Percentiles rank a stretch among this genome's conserved stretches.
These are phyloP conservation scores for Blastobotrys ciferrii DNA, from an alignment of 1,139 yeast genomes.

Conservation along the genomic window DNA sequence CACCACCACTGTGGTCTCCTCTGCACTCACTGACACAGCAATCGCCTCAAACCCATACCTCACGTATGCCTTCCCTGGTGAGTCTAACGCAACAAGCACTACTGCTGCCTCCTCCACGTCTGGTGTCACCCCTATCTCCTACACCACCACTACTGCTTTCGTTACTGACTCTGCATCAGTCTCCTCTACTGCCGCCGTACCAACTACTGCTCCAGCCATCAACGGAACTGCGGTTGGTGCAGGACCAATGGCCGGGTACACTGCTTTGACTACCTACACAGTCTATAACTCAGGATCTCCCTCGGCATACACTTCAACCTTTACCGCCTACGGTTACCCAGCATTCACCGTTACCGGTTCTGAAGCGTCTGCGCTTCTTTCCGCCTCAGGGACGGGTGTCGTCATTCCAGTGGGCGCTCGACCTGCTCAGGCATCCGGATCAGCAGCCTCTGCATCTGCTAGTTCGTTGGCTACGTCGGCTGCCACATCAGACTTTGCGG, in stretches of 20 bases:
- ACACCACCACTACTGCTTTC: neutral
- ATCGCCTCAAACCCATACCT: neutral
- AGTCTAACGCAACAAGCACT: neutral
- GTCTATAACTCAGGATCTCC: neutral
- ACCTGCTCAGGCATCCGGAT: slow-evolving; percentile 6
- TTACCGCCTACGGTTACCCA: neutral
- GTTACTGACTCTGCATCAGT: neutral
- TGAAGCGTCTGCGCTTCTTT: slow-evolving; percentile 1
- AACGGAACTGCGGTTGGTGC: slow-evolving; percentile 1
- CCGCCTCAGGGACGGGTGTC: slow-evolving; percentile 4
- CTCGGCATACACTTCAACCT: neutral
- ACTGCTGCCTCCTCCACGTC: slow-evolving; percentile 4
- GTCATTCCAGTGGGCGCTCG: neutral
- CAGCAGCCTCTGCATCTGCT: slow-evolving; percentile 7
- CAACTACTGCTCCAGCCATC: slow-evolving; percentile 2
- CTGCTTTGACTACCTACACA: neutral
- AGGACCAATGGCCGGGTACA: neutral
- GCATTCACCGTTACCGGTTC: neutral
- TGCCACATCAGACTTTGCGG: neutral
- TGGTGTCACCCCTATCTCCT: neutral
- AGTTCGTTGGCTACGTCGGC: neutral
- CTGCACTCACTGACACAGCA: slow-evolving; percentile 1
- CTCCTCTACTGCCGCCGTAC: neutral
- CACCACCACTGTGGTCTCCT: slow-evolving; percentile 1
- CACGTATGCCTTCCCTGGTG: slow-evolving; percentile 5